Base-by-base conservation (phyloP, 768 basidiomycete species). In the Boletus edulis region DNA sequence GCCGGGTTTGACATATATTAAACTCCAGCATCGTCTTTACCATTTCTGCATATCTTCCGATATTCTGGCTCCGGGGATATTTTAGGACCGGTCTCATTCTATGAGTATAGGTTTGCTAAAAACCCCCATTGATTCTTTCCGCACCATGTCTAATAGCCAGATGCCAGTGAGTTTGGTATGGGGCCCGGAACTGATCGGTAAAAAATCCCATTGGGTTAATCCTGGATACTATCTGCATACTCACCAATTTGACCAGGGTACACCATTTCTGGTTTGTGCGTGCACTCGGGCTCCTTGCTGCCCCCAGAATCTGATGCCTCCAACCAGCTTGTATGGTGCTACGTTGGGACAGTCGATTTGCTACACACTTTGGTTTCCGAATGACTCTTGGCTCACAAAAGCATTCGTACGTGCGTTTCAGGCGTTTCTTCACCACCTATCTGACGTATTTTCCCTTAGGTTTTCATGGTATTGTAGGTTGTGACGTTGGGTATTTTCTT, bases 281-380 rank as follows among this genome's bases (percentile, higher is more conserved):
- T 49, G 31, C 17, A 17, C 29, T 29, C 35, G n/a, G 9, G 15
- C 10, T 35, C 27, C 2, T 43, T 13, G 18, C 10, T 11, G 27
- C 22, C 4, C 4, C 22, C 29, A 9, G 15, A 17, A n/a, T 20
- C 35, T 32, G 32, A 56, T 12, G 1, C 18, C 18, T 31, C 44
- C 14, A 8, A 7, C 17, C 12, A 60, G 58, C 2, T 34, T 62
- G 59, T 62, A 61, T 27, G 59, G 60, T 6, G 45, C 17, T 7
- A 62, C 58, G 18, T 14, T 61, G 40, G 58, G 54, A 3, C 60
- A 61, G 13, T 42, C 39, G 20, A 47, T 52, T 10, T 56, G 47
- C 15, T 61, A 61, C n/a, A 0, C 11, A 3, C 17, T 17, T 37
- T 62, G 54, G 59, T 62, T 62, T 37, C 61, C 59, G 1, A 12